These are phyloP conservation scores for Parmelia sp. DNA, from an alignment of 495 filamentous ascomycete species.

Conservation along the genomic window DNA sequence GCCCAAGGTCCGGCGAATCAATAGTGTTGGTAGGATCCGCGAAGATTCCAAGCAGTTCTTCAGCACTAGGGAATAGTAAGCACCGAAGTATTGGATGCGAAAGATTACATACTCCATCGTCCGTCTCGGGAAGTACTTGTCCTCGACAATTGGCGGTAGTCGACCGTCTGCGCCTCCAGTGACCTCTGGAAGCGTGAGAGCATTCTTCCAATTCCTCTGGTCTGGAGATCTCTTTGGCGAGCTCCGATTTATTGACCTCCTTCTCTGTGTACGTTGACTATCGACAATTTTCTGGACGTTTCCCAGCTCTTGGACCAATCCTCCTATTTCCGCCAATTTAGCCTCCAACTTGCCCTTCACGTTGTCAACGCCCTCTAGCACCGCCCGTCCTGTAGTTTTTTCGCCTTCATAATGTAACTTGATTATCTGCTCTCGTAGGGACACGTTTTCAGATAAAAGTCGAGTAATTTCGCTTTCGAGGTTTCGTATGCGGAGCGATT, in stretches of 20 bases:
- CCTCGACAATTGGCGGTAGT: constrained; percentile 77
- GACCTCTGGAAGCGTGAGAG: constrained; percentile 37
- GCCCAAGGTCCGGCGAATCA: constrained; percentile 61
- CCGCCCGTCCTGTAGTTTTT: constrained; percentile 38
- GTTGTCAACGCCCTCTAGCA: constrained; percentile 57
- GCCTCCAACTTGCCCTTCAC: constrained; percentile 64
- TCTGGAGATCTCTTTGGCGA: constrained; percentile 27
- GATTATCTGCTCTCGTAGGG: constrained; percentile 70
- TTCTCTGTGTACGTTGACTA: not conserved
- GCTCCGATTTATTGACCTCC: constrained; percentile 12
- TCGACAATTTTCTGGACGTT: constrained; percentile 32
- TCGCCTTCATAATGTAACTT: constrained; percentile 62
- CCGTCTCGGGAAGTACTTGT: constrained; percentile 65
- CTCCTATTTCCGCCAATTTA: constrained; percentile 60
- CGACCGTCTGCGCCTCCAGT: constrained; percentile 54
- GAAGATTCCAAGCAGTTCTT: constrained; percentile 41
- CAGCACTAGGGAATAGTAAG: constrained; percentile 33
- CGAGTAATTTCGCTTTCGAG: constrained; percentile 80
- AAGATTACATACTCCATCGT: constrained; percentile 61
- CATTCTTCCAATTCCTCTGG: constrained; percentile 46
- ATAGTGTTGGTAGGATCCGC: constrained; percentile 42
- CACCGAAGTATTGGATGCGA: not conserved
- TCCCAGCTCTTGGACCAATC: constrained; percentile 58
- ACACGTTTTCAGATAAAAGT: constrained; percentile 79
- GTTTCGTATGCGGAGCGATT: constrained; percentile 80